phyloP scores from a whole-genome alignment of 257 asterid species.

The Solanum pinnatisectum region DNA sequence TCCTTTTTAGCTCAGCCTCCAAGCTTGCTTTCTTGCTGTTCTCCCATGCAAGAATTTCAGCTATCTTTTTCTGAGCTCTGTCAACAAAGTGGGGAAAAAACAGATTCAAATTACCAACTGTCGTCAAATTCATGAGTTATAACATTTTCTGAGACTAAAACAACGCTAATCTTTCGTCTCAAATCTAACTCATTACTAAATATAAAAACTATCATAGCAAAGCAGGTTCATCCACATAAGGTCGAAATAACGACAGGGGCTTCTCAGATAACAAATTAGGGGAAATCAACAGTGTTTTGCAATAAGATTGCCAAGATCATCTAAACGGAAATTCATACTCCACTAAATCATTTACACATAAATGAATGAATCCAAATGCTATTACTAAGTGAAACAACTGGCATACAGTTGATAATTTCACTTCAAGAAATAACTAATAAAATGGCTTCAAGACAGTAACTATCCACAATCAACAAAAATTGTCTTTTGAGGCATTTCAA shows the following conservation, averaged over 20 bases:
- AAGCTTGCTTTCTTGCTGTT: conserved; percentile 84
- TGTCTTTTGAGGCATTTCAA: background rate
- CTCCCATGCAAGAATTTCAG: conserved; percentile 78
- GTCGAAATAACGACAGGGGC: background rate
- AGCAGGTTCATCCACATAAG: background rate
- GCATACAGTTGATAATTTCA: background rate
- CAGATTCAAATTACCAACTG: background rate
- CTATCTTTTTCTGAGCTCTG: conserved; percentile 74
- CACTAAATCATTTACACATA: background rate
- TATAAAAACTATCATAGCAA: background rate
- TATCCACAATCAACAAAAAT: background rate
- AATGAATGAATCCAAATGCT: background rate
- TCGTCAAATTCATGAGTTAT: background rate
- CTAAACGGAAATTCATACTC: background rate
- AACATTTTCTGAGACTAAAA: background rate
- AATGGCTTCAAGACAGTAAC: background rate
- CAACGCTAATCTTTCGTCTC: background rate
- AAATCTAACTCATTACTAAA: background rate
- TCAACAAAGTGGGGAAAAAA: background rate
- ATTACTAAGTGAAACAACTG: background rate
- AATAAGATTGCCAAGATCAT: background rate
- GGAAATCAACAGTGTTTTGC: background rate
- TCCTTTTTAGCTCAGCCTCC: conserved; percentile 78
- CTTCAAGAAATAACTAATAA: background rate
- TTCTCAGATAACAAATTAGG: background rate